Base-by-base conservation (phyloP, 139 green algal species). In the Eudorina sp. region DNA sequence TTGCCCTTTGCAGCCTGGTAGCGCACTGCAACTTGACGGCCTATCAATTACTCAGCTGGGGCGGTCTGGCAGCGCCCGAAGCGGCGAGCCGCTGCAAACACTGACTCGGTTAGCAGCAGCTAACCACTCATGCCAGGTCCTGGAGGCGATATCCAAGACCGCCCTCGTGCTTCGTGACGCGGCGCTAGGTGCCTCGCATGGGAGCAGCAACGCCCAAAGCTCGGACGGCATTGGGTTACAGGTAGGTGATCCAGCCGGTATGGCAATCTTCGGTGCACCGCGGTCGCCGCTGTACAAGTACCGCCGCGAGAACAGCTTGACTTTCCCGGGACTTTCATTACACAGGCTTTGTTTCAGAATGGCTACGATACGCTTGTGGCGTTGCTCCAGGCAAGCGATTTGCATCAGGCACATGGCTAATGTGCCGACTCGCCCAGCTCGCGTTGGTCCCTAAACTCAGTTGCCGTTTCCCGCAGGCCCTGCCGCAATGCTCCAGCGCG, bases 131-230 rank as follows among this genome's bases (percentile, higher is more conserved):
- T 80, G 9, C 36, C 46, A 88, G 34, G 64, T 78, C 0, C 34
- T 88, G 21, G 64, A 88, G 31, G 82, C 82, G 11, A 29, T 88
- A 41, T n/a, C n/a, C 23, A 79, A 80, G 36, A 88, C 82, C 4
- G 82, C 82, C 0, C 66, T 55, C 4, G 19, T 68, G 21, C 82
- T 88, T 7, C 43, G 80, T 1, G 62, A 78, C 80, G 27, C 64
- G 4, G 80, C 80, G 4, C 29, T 60, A 36, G 25, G 38, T 19
- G 36, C 38, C 21, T 41, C 38, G 14, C 78, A 34, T 40, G 53
- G 53, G 9, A 40, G 2, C 4, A 48, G 51, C 75, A 83, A 46
- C 73, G 45, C 73, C 34, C 66, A 75, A 2, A 75, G 34, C 19
- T 9, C 66, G n/a, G n/a, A n/a, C 36, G 36, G 34, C 25, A 75